phyloP scores from a whole-genome alignment of 2,329 filamentous ascomycete genomes.

The Tolypocladium pustulatum region DNA sequence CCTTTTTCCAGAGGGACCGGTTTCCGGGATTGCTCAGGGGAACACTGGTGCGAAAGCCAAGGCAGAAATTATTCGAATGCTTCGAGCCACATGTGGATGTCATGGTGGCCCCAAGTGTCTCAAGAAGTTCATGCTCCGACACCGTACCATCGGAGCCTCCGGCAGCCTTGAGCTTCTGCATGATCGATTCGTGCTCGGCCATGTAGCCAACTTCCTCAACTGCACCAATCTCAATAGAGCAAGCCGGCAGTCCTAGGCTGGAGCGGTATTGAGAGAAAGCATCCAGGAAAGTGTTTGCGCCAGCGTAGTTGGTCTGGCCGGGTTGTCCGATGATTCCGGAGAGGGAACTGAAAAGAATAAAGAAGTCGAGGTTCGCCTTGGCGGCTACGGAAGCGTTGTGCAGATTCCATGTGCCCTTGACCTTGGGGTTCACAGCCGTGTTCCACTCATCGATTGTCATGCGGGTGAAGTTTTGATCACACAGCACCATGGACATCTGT shows the following conservation, averaged over 20 bases:
- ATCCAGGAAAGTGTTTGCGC: background rate
- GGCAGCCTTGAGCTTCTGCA: background rate
- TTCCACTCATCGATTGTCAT: background rate
- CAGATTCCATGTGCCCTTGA: background rate
- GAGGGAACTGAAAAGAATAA: background rate
- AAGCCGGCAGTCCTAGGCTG: background rate
- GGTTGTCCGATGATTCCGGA: background rate
- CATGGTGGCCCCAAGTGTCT: background rate
- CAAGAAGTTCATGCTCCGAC: background rate
- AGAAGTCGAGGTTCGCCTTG: background rate
- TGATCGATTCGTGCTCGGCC: background rate
- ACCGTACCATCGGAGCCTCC: background rate
- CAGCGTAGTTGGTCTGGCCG: background rate
- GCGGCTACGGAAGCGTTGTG: background rate
- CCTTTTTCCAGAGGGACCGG: background rate
- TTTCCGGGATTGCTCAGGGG: background rate
- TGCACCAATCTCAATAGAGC: background rate
- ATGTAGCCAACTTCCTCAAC: background rate
- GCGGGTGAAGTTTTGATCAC: background rate
- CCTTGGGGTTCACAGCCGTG: background rate
- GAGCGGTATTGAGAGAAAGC: background rate
- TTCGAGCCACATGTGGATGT: background rate
- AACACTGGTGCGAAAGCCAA: background rate
- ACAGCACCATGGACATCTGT: background rate
- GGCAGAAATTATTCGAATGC: background rate